A percentile compares a stretch with the other conserved stretches of the same genome.
Conservation (phyloP, 176 grass and related monocot genomes). For the Juncus effusus region DNA sequence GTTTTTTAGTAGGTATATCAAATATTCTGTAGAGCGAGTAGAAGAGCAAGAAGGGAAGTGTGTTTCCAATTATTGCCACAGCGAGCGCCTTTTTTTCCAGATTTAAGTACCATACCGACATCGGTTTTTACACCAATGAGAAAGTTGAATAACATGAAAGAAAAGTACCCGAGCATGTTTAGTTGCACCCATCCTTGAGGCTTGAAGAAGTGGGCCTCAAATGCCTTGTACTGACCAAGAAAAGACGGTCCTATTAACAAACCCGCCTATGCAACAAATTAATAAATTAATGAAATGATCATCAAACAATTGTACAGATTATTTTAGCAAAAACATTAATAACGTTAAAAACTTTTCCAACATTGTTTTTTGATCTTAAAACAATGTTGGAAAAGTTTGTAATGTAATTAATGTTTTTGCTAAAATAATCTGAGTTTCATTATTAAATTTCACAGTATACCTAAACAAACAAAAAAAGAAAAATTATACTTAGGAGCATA, state of each 20-base stretch:
- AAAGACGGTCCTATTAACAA: slow-evolving; percentile 53
- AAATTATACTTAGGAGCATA: slow-evolving; percentile 20
- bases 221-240: slow-evolving; percentile 23
- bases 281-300: no score
- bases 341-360: no score
- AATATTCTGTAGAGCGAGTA: slow-evolving; percentile 6
- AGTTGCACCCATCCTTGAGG: slow-evolving; percentile 50
- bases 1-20: no score
- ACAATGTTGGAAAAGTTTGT: no score
- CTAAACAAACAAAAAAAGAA: neutral
- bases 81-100: slow-evolving; percentile 57
- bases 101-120: slow-evolving; percentile 63
- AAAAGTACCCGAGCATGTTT: slow-evolving; percentile 51
- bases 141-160: slow-evolving; percentile 62
- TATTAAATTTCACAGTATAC: neutral
- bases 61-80: slow-evolving; percentile 20
- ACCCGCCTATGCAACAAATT: slow-evolving; percentile 36
- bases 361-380: no score
- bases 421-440: no score
- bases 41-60: neutral
- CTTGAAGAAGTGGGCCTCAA: slow-evolving; percentile 41
- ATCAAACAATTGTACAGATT: no score
- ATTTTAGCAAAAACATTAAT: no score
- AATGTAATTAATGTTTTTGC: no score
- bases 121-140: slow-evolving; percentile 71